These are phyloP conservation scores for Dendrocalamus latiflorus DNA, from an alignment of 202 grass and related monocot genomes.

Conservation along the genomic window DNA sequence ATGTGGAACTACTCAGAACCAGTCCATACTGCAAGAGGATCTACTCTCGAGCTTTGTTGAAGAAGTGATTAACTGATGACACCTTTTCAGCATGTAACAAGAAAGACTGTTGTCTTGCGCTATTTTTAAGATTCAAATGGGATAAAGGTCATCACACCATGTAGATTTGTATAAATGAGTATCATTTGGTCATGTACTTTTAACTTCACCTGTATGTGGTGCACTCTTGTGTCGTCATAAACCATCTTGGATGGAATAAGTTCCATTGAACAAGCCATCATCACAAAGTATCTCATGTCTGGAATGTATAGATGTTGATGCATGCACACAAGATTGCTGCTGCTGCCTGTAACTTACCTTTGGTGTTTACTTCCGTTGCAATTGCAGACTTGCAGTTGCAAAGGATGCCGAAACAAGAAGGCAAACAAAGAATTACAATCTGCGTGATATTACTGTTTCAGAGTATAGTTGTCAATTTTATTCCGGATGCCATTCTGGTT, in stretches of 20 bases:
- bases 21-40: too few species aligned
- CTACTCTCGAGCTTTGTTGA: slow-evolving; percentile 51
- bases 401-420: not conserved
- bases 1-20: slow-evolving; percentile 54
- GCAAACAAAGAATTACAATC: not conserved
- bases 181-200: too few species aligned
- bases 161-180: slow-evolving; percentile 49
- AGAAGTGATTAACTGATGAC: slow-evolving; percentile 51
- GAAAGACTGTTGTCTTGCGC: slow-evolving; percentile 11
- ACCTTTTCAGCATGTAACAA: slow-evolving; percentile 33
- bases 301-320: not conserved
- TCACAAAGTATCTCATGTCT: too few species aligned
- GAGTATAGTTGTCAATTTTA: too few species aligned
- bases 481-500: too few species aligned
- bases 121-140: slow-evolving; percentile 24
- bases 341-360: not conserved
- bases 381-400: not conserved
- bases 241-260: too few species aligned
- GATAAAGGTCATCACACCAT: slow-evolving; percentile 33
- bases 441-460: not conserved
- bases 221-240: too few species aligned
- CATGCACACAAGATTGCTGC: not conserved
- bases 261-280: too few species aligned
- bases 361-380: not conserved
- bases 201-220: too few species aligned